These are phyloP conservation scores for Dinochytrium kinnereticum DNA, from an alignment of 371 early-diverging fungal species.

Conservation along the genomic window DNA sequence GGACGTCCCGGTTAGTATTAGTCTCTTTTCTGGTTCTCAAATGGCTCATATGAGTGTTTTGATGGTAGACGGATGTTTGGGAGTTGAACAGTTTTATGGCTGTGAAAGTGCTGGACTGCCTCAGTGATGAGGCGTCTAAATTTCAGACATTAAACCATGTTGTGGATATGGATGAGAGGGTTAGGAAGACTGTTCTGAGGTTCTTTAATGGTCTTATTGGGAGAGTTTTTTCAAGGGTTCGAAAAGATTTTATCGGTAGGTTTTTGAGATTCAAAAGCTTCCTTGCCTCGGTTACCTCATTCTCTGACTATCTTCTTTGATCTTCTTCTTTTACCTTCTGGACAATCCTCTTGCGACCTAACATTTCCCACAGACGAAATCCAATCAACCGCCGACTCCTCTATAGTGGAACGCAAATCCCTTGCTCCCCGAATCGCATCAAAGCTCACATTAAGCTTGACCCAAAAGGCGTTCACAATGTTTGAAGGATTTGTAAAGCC, in stretches of 20 bases:
- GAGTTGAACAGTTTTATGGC: slow-evolving; percentile 23
- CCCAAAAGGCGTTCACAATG: slow-evolving; percentile 22
- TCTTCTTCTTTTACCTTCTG: too few species aligned
- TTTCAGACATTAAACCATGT: slow-evolving; percentile 29
- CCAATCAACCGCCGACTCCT: not conserved
- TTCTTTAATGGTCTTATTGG: slow-evolving; percentile 37
- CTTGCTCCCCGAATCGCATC: not conserved
- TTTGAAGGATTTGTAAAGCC: slow-evolving; percentile 22
- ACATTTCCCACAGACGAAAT: not conserved
- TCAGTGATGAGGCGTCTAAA: slow-evolving; percentile 33
- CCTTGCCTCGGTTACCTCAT: not conserved
- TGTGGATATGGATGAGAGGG: slow-evolving; percentile 28
- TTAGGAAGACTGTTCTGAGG: slow-evolving; percentile 27
- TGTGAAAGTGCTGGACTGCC: slow-evolving; percentile 29
- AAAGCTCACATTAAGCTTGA: not conserved
- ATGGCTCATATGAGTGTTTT: not conserved
- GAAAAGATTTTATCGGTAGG: slow-evolving; percentile 38
- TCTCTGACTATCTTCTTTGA: not conserved
- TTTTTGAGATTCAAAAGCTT: too few species aligned
- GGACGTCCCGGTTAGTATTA: slow-evolving; percentile 34
- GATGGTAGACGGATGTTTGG: slow-evolving; percentile 33
- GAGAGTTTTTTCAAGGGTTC: slow-evolving; percentile 36
- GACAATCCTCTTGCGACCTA: not conserved
- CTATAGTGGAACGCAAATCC: not conserved
- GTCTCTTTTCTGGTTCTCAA: too few species aligned